These are phyloP conservation scores for Colletotrichum cuscutae DNA, from an alignment of 2,329 filamentous ascomycete species.

Conservation along the genomic window DNA sequence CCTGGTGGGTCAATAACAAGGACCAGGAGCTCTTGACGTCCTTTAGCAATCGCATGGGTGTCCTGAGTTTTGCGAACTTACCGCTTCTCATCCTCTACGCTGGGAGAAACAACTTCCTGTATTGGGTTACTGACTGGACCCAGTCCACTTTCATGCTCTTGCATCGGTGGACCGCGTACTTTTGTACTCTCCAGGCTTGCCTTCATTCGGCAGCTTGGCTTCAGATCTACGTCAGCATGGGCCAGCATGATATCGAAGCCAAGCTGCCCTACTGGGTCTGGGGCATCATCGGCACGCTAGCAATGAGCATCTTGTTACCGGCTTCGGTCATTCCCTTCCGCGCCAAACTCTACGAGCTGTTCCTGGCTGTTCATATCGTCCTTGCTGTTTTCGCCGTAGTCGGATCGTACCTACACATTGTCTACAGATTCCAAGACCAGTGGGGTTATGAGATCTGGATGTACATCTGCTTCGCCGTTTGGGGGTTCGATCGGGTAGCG, in stretches of 20 bases:
- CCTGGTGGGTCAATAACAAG: conserved; percentile 37
- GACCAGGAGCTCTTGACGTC: conserved; percentile 39
- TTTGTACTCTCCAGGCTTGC: conserved; percentile 51
- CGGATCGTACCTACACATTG: conserved; percentile 53
- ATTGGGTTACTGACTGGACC: conserved; percentile 54
- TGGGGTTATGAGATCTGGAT: conserved; percentile 59
- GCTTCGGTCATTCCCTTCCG: conserved; percentile 46
- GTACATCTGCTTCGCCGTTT: conserved; percentile 40
- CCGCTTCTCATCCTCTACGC: conserved; percentile 51
- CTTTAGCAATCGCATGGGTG: conserved; percentile 47
- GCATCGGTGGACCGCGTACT: conserved; percentile 55
- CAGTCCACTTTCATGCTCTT: conserved; percentile 55
- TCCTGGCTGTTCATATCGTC: conserved; percentile 52
- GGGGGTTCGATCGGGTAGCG: conserved; percentile 54
- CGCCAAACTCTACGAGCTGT: conserved; percentile 50
- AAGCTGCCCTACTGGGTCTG: conserved; percentile 50
- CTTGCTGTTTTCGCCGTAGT: conserved; percentile 50
- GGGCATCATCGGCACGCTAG: conserved; percentile 51
- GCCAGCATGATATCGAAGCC: conserved; percentile 41
- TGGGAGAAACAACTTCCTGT: conserved; percentile 53
- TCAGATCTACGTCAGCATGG: conserved; percentile 41
- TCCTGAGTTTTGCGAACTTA: conserved; percentile 44
- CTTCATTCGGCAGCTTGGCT: conserved; percentile 52
- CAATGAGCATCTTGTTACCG: conserved; percentile 42
- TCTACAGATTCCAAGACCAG: conserved; percentile 41